Conservation (phyloP, 2,329 filamentous ascomycete species). For the Aspergillus ibericus region DNA sequence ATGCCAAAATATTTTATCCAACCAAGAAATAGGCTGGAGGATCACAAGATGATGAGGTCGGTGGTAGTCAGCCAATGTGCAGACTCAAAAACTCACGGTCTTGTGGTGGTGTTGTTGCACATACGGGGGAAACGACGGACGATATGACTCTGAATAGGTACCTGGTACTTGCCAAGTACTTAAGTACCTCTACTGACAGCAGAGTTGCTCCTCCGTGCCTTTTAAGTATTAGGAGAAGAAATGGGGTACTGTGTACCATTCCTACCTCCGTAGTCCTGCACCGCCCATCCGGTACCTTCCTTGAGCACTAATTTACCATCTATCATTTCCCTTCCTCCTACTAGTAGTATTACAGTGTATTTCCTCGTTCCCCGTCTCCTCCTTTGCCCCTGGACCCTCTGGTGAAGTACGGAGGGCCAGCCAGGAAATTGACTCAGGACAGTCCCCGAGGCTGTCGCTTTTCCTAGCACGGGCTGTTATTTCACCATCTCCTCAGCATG, state of each 20-base stretch:
- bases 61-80: not conserved
- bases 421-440: not conserved
- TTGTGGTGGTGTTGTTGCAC: not conserved
- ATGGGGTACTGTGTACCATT: not conserved
- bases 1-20: not conserved
- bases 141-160: not conserved
- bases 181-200: constrained; percentile 4
- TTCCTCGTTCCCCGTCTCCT: not conserved
- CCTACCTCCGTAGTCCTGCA: not conserved
- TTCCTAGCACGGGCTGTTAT: too few relatives aligned
- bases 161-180: constrained; percentile 5
- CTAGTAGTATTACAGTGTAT: constrained; percentile 1
- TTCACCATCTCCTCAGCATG: not conserved
- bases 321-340: constrained; percentile 1
- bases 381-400: constrained; percentile 2
- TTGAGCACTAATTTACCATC: constrained; percentile 1
- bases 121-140: not conserved
- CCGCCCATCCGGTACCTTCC: constrained; percentile 6
- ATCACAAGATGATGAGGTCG: not conserved
- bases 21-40: not conserved
- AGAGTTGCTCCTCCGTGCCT: not conserved
- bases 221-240: not conserved
- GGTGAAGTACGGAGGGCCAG: not conserved
- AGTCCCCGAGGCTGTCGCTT: not conserved
- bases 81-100: not conserved